These are phyloP conservation scores for Trichocladium uniseriatum DNA, from an alignment of 495 filamentous ascomycete genomes.

Conservation along the genomic window DNA sequence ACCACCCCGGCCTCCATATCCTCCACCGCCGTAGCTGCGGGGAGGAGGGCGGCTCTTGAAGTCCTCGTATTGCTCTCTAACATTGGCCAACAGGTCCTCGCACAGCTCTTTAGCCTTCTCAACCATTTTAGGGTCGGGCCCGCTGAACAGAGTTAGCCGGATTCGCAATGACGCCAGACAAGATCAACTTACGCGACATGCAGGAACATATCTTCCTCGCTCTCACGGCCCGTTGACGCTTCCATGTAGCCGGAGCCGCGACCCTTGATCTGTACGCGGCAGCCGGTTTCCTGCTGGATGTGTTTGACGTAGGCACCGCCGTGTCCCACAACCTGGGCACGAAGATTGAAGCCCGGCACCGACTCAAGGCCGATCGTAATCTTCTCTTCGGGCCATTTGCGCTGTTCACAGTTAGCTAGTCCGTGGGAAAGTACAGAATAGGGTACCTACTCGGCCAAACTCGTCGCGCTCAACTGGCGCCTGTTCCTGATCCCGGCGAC, in stretches of 20 bases:
- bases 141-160: constrained; percentile 47
- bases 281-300: constrained; percentile 88
- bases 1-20: constrained; percentile 29
- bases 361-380: constrained; percentile 86
- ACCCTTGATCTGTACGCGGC: constrained; percentile 95
- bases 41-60: constrained; percentile 83
- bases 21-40: constrained; percentile 48
- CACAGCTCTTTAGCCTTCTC: constrained; percentile 78
- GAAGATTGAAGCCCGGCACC: constrained; percentile 89
- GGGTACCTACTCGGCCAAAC: constrained; percentile 68
- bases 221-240: constrained; percentile 69
- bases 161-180: not conserved
- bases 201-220: constrained; percentile 90
- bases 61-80: constrained; percentile 73
- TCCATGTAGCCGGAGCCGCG: constrained; percentile 94
- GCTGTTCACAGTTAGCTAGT: constrained; percentile 46
- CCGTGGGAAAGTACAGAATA: not conserved
- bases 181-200: constrained; percentile 79
- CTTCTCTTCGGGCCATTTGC: constrained; percentile 97
- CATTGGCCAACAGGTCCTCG: constrained; percentile 73
- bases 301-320: constrained; percentile 93
- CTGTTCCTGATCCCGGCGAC: constrained; percentile 77
- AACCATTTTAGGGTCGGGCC: constrained; percentile 80
- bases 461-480: constrained; percentile 89
- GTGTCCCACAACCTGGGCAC: constrained; percentile 90